These are phyloP conservation scores for Leccinum glutinopallens DNA, from an alignment of 1,284 basidiomycete species.

Conservation along the genomic window DNA sequence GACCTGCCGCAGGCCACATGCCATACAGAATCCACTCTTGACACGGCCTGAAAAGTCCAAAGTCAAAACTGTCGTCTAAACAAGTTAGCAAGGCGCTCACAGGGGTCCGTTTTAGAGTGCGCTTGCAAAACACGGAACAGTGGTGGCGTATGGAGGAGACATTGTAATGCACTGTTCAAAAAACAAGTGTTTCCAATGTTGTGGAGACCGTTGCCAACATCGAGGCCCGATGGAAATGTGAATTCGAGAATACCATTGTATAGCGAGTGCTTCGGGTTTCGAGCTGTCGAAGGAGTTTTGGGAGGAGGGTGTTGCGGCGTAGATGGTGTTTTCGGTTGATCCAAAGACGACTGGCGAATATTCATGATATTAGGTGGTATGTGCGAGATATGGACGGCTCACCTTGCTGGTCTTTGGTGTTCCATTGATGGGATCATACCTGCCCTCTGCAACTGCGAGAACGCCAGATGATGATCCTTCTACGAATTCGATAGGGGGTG, in stretches of 20 bases:
- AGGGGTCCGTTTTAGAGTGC: slow-evolving; percentile 54
- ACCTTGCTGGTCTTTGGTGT: slow-evolving; percentile 46
- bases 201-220: slow-evolving; percentile 68
- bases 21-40: slow-evolving; percentile 71
- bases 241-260: slow-evolving; percentile 56
- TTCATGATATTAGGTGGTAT: slow-evolving; percentile 8
- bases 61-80: slow-evolving; percentile 11
- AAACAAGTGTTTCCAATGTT: slow-evolving; percentile 99
- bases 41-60: slow-evolving; percentile 50
- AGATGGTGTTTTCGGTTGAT: slow-evolving; percentile 27
- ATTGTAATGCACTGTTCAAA: slow-evolving; percentile 94
- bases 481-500: slow-evolving; percentile 75
- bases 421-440: slow-evolving; percentile 77
- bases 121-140: slow-evolving; percentile 70
- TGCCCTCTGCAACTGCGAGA: slow-evolving; percentile 66
- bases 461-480: slow-evolving; percentile 78
- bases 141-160: slow-evolving; percentile 92
- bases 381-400: slow-evolving; percentile 8
- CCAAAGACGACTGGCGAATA: slow-evolving; percentile 20
- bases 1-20: slow-evolving; percentile 65
- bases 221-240: slow-evolving; percentile 49
- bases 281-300: slow-evolving; percentile 26
- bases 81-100: slow-evolving; percentile 40
- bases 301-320: slow-evolving; percentile 24
- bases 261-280: slow-evolving; percentile 39